Evolutionary conservation across 805 yeast genomes (phyloP).

Genomic region (Wickerhamiella musiphila): DNA sequence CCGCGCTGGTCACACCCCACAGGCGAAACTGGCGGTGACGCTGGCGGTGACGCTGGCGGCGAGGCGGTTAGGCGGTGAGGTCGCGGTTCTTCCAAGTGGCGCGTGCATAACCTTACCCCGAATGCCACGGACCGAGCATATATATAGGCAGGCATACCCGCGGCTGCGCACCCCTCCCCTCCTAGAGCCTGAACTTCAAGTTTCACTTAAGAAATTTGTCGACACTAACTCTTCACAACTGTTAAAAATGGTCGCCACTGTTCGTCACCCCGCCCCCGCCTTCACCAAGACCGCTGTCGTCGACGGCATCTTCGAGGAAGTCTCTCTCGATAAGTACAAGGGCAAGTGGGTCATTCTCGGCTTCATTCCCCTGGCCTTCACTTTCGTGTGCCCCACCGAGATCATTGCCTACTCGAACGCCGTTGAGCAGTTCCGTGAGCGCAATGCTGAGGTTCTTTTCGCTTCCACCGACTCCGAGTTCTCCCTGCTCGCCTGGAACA

Average conservation of each 20-base stretch:
- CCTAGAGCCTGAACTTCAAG: no score
- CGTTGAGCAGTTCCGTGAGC: slow-evolving; percentile 69
- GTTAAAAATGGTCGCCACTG: slow-evolving; percentile 61
- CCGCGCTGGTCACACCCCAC: no score
- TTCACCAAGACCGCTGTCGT: slow-evolving; percentile 96
- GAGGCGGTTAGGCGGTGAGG: no score
- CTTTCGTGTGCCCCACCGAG: slow-evolving; percentile 98
- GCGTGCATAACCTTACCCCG: no score
- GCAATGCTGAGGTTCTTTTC: slow-evolving; percentile 76
- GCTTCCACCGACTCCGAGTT: slow-evolving; percentile 98
- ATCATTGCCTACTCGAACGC: slow-evolving; percentile 98
- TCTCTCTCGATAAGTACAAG: slow-evolving; percentile 84
- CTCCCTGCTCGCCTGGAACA: slow-evolving; percentile 96
- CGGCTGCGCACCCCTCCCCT: no score
- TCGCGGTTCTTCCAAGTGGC: no score
- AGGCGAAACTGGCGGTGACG: no score
- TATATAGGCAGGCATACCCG: no score
- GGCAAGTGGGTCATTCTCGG: slow-evolving; percentile 97
- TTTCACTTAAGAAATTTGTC: no score
- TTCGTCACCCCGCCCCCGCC: slow-evolving; percentile 91
- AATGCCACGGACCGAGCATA: no score
- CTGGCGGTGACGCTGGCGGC: no score
- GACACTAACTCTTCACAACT: not conserved
- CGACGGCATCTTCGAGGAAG: slow-evolving; percentile 90
- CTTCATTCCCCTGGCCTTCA: slow-evolving; percentile 97